Conservation (phyloP, 164 flowering plant genomes). For the Liquidambar formosana region DNA sequence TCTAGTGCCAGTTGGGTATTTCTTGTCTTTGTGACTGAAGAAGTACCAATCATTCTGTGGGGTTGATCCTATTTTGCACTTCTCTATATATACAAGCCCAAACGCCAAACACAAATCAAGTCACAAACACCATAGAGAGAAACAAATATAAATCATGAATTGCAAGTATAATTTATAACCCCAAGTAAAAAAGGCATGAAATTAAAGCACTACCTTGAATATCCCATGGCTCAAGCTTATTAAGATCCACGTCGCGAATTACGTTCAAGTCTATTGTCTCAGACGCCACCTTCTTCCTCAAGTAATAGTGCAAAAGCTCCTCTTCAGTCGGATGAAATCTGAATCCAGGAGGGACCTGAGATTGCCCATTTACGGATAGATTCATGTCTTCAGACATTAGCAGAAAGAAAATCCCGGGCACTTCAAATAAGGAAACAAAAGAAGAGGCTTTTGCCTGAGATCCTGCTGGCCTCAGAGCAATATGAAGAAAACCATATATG, state of each 20-base stretch:
- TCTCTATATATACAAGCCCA: slow-evolving; percentile 69
- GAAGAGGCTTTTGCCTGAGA: no score
- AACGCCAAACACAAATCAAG: background rate
- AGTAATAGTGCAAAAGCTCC: slow-evolving; percentile 85
- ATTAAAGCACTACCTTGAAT: slow-evolving; percentile 78
- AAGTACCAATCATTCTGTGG: slow-evolving; percentile 96
- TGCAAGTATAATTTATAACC: no score
- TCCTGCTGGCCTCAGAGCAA: no score
- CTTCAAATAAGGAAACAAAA: background rate
- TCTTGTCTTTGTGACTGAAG: slow-evolving; percentile 95
- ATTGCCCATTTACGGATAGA: slow-evolving; percentile 70
- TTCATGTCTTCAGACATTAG: slow-evolving; percentile 53
- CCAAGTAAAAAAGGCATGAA: background rate
- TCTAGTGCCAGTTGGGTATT: slow-evolving; percentile 85
- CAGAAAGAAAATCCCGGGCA: background rate
- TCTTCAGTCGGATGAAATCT: slow-evolving; percentile 95
- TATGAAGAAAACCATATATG: background rate
- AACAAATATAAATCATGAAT: no score
- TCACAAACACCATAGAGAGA: background rate
- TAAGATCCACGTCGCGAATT: slow-evolving; percentile 87
- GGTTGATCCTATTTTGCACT: slow-evolving; percentile 83
- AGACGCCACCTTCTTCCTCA: slow-evolving; percentile 75
- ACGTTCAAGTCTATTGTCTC: slow-evolving; percentile 88
- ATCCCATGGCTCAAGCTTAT: slow-evolving; percentile 96
- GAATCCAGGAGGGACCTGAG: slow-evolving; percentile 89